Evolutionary conservation across 2,329 filamentous ascomycete species (phyloP), one percentile per base, ranked within the genome.

Genomic region (Claviceps sp.): DNA sequence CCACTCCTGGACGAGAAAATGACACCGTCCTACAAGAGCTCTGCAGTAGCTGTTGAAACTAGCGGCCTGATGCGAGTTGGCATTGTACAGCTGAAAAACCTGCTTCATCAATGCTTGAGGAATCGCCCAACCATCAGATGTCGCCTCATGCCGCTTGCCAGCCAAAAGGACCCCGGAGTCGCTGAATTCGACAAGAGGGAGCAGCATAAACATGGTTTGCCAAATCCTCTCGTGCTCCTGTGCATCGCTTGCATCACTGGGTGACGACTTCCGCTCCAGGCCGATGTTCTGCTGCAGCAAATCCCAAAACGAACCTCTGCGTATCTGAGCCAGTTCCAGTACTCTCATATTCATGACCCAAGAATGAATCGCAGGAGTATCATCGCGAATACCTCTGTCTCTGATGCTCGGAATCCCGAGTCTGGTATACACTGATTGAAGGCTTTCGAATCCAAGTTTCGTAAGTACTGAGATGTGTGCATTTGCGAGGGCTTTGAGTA

Each of bases 1-100:
- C 82, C 82, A 86, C 62, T 81, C 75, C 53, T 75, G 69, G 47
- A 84, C 76, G 9, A 85, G 71, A 60, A 77, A 77, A 59, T 84
- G 75, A 55, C 82, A 85, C 34, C 82, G 76, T 18, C 72, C 71
- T 37, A 84, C 66, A 4, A 82, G 61, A 5, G 78, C 75, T 18
- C 77, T 73, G 54, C 78, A 82, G 58, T 85, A 85, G 54, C 78
- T 76, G 56, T 84, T 85, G 69, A 85, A 84, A 59, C 78, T 77
- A 1, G 79, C 70, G 1, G 74, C 64, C 58, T 85, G 81, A 22
- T 71, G 72, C 2, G 64, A 60, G 51, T 81, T 78, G n/a, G 66
- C 64, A 54, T 72, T 70, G 59, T 85, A 85, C 2, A 82, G 60
- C 20, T 76, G 65, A 51, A 84, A 81, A 13, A 84, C 72, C 6